A percentile compares a stretch with the other conserved stretches of the same genome.
Evolutionary conservation across 1,139 yeast genomes (phyloP).

Genomic region (Protomyces lactucae-debilis): DNA sequence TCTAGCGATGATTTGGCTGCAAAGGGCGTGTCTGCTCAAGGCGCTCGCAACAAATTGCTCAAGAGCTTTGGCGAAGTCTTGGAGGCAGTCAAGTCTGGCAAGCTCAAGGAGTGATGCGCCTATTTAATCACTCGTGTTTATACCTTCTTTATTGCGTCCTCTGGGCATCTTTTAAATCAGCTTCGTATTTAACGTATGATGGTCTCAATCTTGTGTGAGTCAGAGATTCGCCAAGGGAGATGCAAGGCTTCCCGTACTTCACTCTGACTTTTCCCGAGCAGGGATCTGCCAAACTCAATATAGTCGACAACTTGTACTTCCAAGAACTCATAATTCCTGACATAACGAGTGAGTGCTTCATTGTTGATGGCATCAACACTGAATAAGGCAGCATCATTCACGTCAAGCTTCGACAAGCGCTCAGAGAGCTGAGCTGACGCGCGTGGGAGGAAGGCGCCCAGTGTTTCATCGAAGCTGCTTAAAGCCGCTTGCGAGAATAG

Average conservation of each 20-base stretch:
- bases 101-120: conserved; percentile 26
- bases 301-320: conserved; percentile 34
- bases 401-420: conserved; percentile 37
- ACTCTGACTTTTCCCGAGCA: conserved; percentile 36
- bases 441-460: conserved; percentile 42
- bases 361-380: conserved; percentile 38
- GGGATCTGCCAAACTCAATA: conserved; percentile 33
- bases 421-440: conserved; percentile 39
- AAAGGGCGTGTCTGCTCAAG: conserved; percentile 85
- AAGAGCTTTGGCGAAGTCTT: conserved; percentile 85
- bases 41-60: conserved; percentile 86
- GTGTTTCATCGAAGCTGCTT: conserved; percentile 34
- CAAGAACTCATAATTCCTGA: conserved; percentile 36
- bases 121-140: background rate
- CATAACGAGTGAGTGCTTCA: conserved; percentile 38
- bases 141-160: background rate
- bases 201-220: background rate
- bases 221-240: background rate
- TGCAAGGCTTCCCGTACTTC: conserved; percentile 33
- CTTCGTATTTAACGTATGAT: background rate
- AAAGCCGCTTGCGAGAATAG: conserved; percentile 28
- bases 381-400: conserved; percentile 35
- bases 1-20: conserved; percentile 65
- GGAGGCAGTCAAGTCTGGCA: conserved; percentile 41
- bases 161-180: background rate